These are phyloP conservation scores for Fraxinus platypoda DNA, from an alignment of 305 asterid species.

Conservation along the genomic window DNA sequence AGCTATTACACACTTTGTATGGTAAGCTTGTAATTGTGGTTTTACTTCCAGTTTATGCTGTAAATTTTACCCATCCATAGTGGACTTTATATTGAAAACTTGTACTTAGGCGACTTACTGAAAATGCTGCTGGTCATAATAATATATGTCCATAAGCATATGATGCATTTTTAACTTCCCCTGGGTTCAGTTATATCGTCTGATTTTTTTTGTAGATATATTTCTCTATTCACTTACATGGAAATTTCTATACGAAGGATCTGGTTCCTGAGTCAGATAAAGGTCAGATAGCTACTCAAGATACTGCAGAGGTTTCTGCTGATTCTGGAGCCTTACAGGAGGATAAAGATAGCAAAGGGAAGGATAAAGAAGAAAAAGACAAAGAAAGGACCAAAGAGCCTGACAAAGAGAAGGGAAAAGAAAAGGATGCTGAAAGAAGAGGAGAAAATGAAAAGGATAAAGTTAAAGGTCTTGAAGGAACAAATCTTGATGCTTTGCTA, in stretches of 20 bases:
- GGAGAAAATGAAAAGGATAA: slow-evolving; percentile 90
- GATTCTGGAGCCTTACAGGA: slow-evolving; percentile 60
- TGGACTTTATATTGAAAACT: neutral
- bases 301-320: slow-evolving; percentile 53
- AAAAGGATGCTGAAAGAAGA: slow-evolving; percentile 76
- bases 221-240: slow-evolving; percentile 25
- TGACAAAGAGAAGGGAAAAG: slow-evolving; percentile 77
- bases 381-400: slow-evolving; percentile 62
- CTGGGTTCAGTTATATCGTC: neutral
- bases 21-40: neutral
- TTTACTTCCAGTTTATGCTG: neutral
- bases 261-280: slow-evolving; percentile 64
- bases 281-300: slow-evolving; percentile 46
- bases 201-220: slow-evolving; percentile 3
- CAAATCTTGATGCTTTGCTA: slow-evolving; percentile 82
- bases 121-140: neutral
- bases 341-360: slow-evolving; percentile 58
- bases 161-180: neutral
- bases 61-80: neutral
- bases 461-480: slow-evolving; percentile 87
- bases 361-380: slow-evolving; percentile 80
- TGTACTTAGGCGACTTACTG: neutral
- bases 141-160: neutral
- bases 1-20: neutral
- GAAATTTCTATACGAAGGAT: slow-evolving; percentile 53